A percentile compares a stretch with the other conserved stretches of the same genome.
These are phyloP conservation scores for Pleoardoris graminearum DNA, from an alignment of 2,329 filamentous ascomycete genomes.

Conservation along the genomic window DNA sequence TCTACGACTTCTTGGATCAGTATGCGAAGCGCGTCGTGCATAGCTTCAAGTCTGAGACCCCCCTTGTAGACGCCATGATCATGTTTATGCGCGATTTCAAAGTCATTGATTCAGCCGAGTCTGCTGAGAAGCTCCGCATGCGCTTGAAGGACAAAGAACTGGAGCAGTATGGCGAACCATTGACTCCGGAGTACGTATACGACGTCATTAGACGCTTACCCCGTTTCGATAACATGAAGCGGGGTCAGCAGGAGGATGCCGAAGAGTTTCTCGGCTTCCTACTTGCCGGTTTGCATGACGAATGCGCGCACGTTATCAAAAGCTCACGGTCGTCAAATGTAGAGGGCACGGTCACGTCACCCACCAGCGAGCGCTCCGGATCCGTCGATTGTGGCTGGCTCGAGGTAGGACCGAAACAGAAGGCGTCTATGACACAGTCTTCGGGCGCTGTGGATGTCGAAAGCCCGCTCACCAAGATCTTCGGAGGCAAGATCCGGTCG, in stretches of 20 bases:
- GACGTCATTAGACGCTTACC: constrained; percentile 85
- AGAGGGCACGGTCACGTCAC: constrained; percentile 43
- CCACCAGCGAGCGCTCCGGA: constrained; percentile 50
- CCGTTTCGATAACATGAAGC: constrained; percentile 91
- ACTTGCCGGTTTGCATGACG: constrained; percentile 88
- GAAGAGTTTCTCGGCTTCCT: constrained; percentile 96
- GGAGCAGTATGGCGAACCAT: constrained; percentile 86
- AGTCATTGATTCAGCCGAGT: constrained; percentile 76
- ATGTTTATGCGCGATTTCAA: constrained; percentile 95
- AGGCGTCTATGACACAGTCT: constrained; percentile 80
- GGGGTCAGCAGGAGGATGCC: constrained; percentile 95
- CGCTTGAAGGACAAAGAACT: constrained; percentile 80
- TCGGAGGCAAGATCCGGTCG: constrained; percentile 86
- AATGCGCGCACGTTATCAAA: constrained; percentile 79
- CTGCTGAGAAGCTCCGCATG: constrained; percentile 72
- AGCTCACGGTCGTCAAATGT: constrained; percentile 45
- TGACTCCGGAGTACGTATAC: constrained; percentile 94
- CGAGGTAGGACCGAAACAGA: constrained; percentile 92
- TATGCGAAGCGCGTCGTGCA: constrained; percentile 80
- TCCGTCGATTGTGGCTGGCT: constrained; percentile 75
- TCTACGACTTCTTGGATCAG: constrained; percentile 90
- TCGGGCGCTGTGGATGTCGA: constrained; percentile 73
- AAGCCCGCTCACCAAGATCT: constrained; percentile 91
- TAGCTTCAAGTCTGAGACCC: constrained; percentile 94
- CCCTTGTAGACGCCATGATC: constrained; percentile 93